phyloP scores from a whole-genome alignment of 331 rosid genomes.

The Dryas integrifolia region DNA sequence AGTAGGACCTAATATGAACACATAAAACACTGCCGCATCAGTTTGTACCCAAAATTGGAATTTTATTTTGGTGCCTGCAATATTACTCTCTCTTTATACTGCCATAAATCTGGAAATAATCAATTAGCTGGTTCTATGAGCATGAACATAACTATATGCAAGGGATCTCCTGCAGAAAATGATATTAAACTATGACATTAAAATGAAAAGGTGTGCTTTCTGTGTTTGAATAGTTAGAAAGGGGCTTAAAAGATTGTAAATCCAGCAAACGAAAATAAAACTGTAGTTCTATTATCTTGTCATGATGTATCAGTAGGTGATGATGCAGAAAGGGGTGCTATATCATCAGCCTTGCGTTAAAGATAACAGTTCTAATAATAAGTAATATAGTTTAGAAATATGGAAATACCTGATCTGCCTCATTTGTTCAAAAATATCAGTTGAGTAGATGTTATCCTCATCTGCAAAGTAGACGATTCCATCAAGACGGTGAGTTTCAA shows the following conservation, averaged over 20 bases:
- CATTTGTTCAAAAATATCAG: slow-evolving; percentile 68
- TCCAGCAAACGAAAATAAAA: not conserved
- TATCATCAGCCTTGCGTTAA: not conserved
- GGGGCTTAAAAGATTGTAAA: not conserved
- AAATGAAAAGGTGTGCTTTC: not conserved
- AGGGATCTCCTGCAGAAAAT: not conserved
- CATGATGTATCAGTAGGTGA: not conserved
- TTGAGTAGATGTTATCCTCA: slow-evolving; percentile 55
- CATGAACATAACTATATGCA: not conserved
- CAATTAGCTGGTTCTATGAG: not conserved
- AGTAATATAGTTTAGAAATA: slow-evolving; percentile 12
- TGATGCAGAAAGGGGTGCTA: not conserved
- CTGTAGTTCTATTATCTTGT: not conserved
- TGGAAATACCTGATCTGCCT: slow-evolving; percentile 73
- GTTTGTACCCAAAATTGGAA: not conserved
- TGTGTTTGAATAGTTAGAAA: not conserved
- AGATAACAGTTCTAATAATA: not conserved
- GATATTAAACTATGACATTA: not conserved
- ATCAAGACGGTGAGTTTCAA: slow-evolving; percentile 82
- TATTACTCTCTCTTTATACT: not conserved
- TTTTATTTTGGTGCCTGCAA: not conserved
- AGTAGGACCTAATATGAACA: not conserved
- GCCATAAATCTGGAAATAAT: not conserved
- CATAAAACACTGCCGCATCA: not conserved
- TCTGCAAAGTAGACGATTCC: slow-evolving; percentile 90